Conservation (phyloP, 768 basidiomycete species). For the Russula ochroleuca region DNA sequence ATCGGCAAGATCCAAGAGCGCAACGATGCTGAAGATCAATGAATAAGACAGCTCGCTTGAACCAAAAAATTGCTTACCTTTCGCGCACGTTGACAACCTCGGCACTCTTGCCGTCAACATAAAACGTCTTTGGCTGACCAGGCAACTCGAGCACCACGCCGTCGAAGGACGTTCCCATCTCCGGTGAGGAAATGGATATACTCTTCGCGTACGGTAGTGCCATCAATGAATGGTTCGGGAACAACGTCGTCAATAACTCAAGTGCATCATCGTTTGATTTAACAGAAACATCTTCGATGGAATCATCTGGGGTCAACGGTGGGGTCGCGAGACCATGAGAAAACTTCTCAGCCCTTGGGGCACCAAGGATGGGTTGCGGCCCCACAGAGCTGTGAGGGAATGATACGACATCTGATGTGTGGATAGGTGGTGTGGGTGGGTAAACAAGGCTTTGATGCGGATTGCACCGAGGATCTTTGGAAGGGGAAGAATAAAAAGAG, state of each 20-base stretch:
- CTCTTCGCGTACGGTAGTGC: conserved; percentile 71
- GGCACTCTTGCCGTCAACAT: conserved; percentile 81
- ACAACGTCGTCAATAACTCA: conserved; percentile 73
- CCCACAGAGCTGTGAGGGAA: conserved; percentile 18
- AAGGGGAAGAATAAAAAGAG: conserved; percentile 37
- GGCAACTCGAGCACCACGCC: conserved; percentile 76
- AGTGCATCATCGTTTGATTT: conserved; percentile 59
- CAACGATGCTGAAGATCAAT: conserved; percentile 58
- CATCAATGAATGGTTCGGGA: conserved; percentile 65
- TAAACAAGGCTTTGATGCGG: conserved; percentile 36
- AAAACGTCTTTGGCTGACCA: conserved; percentile 67
- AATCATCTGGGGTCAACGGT: conserved; percentile 72
- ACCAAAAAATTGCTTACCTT: conserved; percentile 47
- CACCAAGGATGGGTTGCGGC: conserved; percentile 31
- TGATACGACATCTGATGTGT: conserved; percentile 20
- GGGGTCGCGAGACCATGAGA: conserved; percentile 55
- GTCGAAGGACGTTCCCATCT: conserved; percentile 65
- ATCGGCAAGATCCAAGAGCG: conserved; percentile 82
- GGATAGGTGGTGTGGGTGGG: conserved; percentile 33
- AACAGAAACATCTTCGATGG: conserved; percentile 40
- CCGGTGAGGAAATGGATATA: conserved; percentile 67
- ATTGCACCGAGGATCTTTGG: conserved; percentile 32
- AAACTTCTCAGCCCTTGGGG: conserved; percentile 19
- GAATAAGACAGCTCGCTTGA: conserved; percentile 3
- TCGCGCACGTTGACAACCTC: conserved; percentile 75